These are phyloP conservation scores for Fusarium chlamydosporum DNA, from an alignment of 2,329 filamentous ascomycete genomes.

Conservation along the genomic window DNA sequence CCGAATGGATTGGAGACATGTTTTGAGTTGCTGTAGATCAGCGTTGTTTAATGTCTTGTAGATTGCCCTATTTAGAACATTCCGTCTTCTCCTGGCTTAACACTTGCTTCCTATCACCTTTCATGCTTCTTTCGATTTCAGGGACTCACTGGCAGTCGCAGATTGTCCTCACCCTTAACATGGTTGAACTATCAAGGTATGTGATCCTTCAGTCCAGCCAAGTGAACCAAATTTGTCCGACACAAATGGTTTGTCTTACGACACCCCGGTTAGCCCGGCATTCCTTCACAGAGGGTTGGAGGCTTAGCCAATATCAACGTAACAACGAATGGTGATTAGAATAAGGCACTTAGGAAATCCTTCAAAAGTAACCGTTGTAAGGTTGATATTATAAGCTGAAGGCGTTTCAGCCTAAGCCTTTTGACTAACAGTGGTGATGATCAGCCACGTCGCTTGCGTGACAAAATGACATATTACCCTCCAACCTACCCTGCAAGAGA, in stretches of 20 bases:
- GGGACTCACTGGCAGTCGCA: neutral
- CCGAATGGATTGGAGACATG: conserved; percentile 18
- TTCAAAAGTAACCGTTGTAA: neutral
- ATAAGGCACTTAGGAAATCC: neutral
- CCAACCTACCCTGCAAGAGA: neutral
- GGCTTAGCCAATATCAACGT: conserved; percentile 10
- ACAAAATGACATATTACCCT: neutral
- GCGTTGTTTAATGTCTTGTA: neutral
- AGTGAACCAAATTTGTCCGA: neutral
- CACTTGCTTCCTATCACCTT: neutral
- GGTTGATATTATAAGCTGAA: neutral
- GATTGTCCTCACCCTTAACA: neutral
- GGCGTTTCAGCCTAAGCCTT: neutral
- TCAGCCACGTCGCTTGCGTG: conserved; percentile 2
- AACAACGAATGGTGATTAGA: neutral
- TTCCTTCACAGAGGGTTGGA: neutral
- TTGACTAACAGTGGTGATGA: neutral
- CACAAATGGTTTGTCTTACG: conserved; percentile 6
- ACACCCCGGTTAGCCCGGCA: conserved; percentile 18
- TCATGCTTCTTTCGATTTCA: neutral
- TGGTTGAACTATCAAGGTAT: neutral
- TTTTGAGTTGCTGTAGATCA: conserved; percentile 2
- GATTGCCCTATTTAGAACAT: conserved; percentile 16
- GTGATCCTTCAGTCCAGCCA: conserved; percentile 1
- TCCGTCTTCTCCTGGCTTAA: neutral